A percentile compares a stretch with the other conserved stretches of the same genome.
These are phyloP conservation scores for Alternaria sp. DNA, from an alignment of 2,329 filamentous ascomycete genomes.

Conservation along the genomic window DNA sequence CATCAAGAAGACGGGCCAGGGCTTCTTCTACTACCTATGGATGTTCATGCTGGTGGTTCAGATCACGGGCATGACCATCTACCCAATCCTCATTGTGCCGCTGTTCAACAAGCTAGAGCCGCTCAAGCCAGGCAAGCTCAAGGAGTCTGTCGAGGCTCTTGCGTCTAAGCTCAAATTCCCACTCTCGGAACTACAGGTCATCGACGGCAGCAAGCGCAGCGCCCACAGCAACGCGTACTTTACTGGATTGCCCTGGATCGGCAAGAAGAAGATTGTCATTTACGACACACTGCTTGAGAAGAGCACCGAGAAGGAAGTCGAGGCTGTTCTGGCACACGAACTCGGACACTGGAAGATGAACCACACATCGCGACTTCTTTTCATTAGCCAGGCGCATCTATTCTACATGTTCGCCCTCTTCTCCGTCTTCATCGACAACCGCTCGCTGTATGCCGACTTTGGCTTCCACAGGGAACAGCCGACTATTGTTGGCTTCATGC, in stretches of 20 bases:
- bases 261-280: conserved; percentile 98
- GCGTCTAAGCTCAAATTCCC: conserved; percentile 88
- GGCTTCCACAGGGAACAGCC: conserved; percentile 84
- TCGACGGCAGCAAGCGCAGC: conserved; percentile 88
- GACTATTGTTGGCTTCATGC: conserved; percentile 95
- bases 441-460: conserved; percentile 87
- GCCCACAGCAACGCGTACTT: conserved; percentile 95
- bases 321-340: conserved; percentile 93
- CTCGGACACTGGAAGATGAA: conserved; percentile 96
- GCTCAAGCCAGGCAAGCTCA: conserved; percentile 84
- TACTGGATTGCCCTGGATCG: conserved; percentile 87
- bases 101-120: conserved; percentile 98
- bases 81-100: conserved; percentile 91
- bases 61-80: conserved; percentile 94
- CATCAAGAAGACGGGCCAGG: conserved; percentile 88
- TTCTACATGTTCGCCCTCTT: conserved; percentile 98
- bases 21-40: conserved; percentile 99
- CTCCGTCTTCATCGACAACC: conserved; percentile 96
- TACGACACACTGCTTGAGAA: conserved; percentile 98
- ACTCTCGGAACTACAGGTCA: conserved; percentile 90
- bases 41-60: conserved; percentile 88
- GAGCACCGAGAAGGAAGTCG: conserved; percentile 88
- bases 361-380: conserved; percentile 91
- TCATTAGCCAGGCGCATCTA: conserved; percentile 82
- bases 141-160: conserved; percentile 84